These are phyloP conservation scores for Jatropha curcas DNA, from an alignment of 345 rosid genomes.

Conservation along the genomic window DNA sequence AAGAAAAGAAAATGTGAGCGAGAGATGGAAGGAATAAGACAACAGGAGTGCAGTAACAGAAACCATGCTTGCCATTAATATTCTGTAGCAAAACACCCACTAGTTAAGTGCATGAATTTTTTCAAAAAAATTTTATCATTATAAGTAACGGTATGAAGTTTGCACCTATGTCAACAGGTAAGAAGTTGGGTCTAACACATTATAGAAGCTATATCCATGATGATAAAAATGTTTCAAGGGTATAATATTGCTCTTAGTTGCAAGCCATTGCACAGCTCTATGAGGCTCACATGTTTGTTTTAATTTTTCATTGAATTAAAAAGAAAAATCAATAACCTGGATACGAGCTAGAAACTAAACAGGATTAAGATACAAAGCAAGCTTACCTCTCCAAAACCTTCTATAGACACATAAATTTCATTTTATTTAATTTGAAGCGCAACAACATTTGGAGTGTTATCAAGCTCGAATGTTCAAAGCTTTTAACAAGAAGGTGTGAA, in stretches of 20 bases:
- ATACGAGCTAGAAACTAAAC: not conserved
- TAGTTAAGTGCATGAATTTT: not conserved
- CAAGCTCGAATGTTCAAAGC: no score
- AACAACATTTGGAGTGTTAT: no score
- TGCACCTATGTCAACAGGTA: not conserved
- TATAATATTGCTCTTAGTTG: not conserved
- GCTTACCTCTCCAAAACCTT: constrained; percentile 53
- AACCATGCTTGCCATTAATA: not conserved
- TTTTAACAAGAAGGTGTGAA: no score
- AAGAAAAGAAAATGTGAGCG: constrained; percentile 15
- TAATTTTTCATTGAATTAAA: not conserved
- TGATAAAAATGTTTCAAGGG: not conserved
- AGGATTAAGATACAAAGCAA: not conserved
- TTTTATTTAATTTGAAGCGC: no score
- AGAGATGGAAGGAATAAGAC: not conserved
- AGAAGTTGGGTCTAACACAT: no score
- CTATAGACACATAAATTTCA: no score
- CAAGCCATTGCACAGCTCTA: not conserved
- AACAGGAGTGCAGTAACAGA: constrained; percentile 4
- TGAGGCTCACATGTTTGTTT: not conserved
- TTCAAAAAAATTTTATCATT: no score
- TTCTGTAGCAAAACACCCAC: not conserved
- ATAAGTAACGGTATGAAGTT: not conserved
- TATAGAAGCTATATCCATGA: not conserved
- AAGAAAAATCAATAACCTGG: not conserved